These are phyloP conservation scores for Monilinia vaccinii-corymbosi DNA, from an alignment of 2,329 filamentous ascomycete species.

Conservation along the genomic window DNA sequence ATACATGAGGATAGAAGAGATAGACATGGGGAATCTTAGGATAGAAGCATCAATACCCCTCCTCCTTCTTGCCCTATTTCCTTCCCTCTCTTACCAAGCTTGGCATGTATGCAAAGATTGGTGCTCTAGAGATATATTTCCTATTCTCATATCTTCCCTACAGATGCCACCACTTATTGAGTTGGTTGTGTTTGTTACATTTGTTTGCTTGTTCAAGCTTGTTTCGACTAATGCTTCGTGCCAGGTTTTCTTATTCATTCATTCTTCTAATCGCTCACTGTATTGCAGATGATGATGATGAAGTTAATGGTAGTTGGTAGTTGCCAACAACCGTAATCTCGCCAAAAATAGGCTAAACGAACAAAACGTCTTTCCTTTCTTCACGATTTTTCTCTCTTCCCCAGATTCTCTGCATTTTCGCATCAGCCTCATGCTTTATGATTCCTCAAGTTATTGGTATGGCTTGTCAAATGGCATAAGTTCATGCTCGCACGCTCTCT, in stretches of 20 bases:
- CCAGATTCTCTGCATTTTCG: constrained; percentile 3
- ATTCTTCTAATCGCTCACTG: too few species aligned
- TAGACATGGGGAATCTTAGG: not conserved
- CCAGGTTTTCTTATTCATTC: too few species aligned
- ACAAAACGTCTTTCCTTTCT: not conserved
- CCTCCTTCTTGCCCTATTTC: not conserved
- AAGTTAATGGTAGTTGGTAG: not conserved
- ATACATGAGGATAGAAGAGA: not conserved
- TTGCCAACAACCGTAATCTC: not conserved
- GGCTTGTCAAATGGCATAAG: not conserved
- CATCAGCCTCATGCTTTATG: not conserved
- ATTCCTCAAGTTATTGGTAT: not conserved
- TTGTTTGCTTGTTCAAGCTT: not conserved
- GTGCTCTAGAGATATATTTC: not conserved
- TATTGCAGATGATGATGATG: not conserved
- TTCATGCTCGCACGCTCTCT: not conserved
- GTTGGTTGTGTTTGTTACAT: not conserved
- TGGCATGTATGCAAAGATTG: not conserved
- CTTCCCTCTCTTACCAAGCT: not conserved
- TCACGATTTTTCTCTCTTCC: not conserved
- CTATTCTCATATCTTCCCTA: not conserved
- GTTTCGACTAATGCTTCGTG: too few species aligned
- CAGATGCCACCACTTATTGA: not conserved
- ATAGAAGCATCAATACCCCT: not conserved
- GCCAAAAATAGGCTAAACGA: not conserved